Conservation (phyloP, 2,329 filamentous ascomycete species). For the Pseudogymnoascus sp. region DNA sequence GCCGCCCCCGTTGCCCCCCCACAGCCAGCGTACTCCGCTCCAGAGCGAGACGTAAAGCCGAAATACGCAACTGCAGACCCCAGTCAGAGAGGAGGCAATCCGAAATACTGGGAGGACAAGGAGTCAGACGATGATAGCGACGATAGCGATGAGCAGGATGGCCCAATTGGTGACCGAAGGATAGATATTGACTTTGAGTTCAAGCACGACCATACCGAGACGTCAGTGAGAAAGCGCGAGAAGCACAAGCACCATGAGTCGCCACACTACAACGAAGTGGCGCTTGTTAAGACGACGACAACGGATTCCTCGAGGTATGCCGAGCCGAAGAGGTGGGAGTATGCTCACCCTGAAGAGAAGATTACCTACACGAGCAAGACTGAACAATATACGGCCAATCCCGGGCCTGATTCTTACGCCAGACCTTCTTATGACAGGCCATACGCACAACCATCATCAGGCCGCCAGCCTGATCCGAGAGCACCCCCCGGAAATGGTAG, state of each 20-base stretch:
- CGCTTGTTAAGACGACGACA: background rate
- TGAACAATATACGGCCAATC: slow-evolving; percentile 19
- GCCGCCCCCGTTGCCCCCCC: background rate
- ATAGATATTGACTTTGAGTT: slow-evolving; percentile 2
- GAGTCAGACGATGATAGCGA: background rate
- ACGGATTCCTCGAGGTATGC: slow-evolving; percentile 18
- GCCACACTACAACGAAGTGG: background rate
- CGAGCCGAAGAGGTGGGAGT: slow-evolving; percentile 29
- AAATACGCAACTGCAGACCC: slow-evolving; percentile 7
- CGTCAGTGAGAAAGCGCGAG: background rate
- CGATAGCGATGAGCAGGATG: background rate
- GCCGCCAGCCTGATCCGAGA: slow-evolving; percentile 13
- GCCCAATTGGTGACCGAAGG: slow-evolving; percentile 3
- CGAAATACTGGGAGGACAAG: background rate
- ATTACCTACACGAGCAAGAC: slow-evolving; percentile 26
- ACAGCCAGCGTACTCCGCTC: background rate
- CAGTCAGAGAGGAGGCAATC: background rate
- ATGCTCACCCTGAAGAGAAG: slow-evolving; percentile 30
- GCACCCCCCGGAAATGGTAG: slow-evolving; percentile 14
- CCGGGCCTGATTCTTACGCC: slow-evolving; percentile 1
- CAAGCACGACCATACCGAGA: background rate
- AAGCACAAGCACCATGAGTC: slow-evolving; percentile 3
- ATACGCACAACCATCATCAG: background rate
- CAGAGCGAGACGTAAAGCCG: background rate
- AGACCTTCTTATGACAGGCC: background rate